These are phyloP conservation scores for Geranium rotundifolium DNA, from an alignment of 345 rosid genomes.

Conservation along the genomic window DNA sequence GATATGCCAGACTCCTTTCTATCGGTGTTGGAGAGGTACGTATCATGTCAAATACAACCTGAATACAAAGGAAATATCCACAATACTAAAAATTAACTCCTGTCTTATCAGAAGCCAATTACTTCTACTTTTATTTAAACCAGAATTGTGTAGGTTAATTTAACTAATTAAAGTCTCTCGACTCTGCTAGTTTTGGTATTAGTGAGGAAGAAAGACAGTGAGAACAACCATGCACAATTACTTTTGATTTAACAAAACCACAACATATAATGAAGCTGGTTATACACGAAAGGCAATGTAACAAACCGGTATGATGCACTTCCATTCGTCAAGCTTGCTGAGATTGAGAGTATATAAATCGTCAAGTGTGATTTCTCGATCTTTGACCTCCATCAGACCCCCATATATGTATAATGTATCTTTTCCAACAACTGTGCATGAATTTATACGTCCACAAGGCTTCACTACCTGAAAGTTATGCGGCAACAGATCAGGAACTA, in stretches of 20 bases:
- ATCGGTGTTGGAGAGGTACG: conserved; percentile 1
- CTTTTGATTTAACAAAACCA: background rate
- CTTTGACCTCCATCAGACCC: conserved; percentile 97
- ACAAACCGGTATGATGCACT: conserved; percentile 91
- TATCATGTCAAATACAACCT: too few species aligned
- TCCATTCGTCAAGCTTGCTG: conserved; percentile 98
- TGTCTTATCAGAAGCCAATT: background rate
- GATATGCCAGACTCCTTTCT: too few species aligned
- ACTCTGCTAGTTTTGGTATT: too few species aligned
- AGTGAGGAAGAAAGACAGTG: too few species aligned
- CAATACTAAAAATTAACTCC: background rate
- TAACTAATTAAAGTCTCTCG: too few species aligned
- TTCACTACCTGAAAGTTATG: conserved; percentile 51
- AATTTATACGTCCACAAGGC: conserved; percentile 95
- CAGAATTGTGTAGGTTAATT: too few species aligned
- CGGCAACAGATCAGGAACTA: conserved; percentile 8
- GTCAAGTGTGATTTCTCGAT: conserved; percentile 80
- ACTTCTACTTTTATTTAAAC: background rate
- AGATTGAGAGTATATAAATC: conserved; percentile 90
- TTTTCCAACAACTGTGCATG: conserved; percentile 83
- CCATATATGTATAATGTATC: conserved; percentile 86
- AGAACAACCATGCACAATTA: too few species aligned
- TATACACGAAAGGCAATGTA: conserved; percentile 5
- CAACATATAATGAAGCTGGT: background rate
- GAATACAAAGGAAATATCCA: too few species aligned